Base-by-base conservation (phyloP, 1,284 basidiomycete genomes). In the Amylostereum areolatum region DNA sequence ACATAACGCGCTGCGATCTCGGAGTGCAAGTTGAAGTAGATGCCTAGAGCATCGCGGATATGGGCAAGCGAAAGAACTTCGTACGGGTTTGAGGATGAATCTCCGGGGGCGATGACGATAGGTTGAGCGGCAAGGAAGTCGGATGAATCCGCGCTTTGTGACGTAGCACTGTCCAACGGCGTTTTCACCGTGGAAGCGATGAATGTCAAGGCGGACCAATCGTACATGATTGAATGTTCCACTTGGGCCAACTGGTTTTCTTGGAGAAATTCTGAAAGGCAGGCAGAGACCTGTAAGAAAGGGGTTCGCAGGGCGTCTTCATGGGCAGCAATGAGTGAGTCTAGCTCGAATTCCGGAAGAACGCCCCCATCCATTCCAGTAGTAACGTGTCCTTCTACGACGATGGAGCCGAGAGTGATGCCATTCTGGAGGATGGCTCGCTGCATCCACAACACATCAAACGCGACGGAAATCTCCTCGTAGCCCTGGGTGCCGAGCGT, bases 401-500 rank as follows among this genome's bases (percentile, higher is more conserved):
- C 65, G 33, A 86, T 68, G 1, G 87, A 80, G 1, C 85, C 83
- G 25, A 81, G 65, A 0, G 75, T 74, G 10, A 90, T 56, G 0
- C 89, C 89, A 53, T 80, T 83, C 43, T 72, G 70, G 46, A 89
- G 62, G 12, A 89, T 72, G 49, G 86, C 80, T 18, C 81, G 61
- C 57, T 92, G 87, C 0, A 69, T 76, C 75, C 81, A 85, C 4
- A 90, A 65, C 12, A 73, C 63, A 9, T 76, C 73, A 54, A 74
- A 73, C 40, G 80, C 70, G 4, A 86, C 68, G 1, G 83, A 78
- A 3, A 86, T 59, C 56, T 91, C 88, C 66, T 92, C 89, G 56
- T 80, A 83, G 8, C 76, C 74, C 47, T 64, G 66, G 4, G 60
- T 57, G 2, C 57, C 54, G 5, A 88, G 63, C 18, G 78, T 73